Base-by-base conservation (phyloP, 495 filamentous ascomycete species). In the Aspergillus funiculosus region DNA sequence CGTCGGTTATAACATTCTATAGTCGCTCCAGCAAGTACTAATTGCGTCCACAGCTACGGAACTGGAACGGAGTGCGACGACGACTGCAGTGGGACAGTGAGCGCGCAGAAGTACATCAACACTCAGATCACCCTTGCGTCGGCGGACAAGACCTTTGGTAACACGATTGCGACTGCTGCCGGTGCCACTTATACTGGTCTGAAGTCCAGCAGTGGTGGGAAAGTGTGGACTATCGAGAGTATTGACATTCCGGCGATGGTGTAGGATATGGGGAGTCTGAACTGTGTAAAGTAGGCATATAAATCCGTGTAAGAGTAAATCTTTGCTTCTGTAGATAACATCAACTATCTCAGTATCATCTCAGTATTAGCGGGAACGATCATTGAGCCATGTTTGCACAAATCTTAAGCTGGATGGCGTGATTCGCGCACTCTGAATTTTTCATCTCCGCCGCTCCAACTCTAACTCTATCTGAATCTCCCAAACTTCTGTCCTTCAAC, bases 51-150 rank as follows among this genome's bases (percentile, higher is more conserved):
- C 42, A 64, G 65, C 17, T 67, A 63, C 29, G 65, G 66, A 6
- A 68, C 63, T 8, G 64, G 63, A 21, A 67, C 63, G 14, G 63
- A 68, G 44, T 68, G 67, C 31, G 44, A 67, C 30, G 24, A 43
- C 10, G 43, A 44, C 36, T 70, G 64, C 56, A 63, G 58, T 0
- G 61, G 63, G 13, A 66, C 66, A 10, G 52, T 64, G 19, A 57
- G 54, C 13, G 35, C 55, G 0, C 66, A 70, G 50, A 27, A 59
- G 32, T 68, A 69, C 46, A 17, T 62, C 39, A 58, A 62, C 48
- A 68, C 66, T 2, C 43, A 45, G 11, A 64, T 68, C 45, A 69
- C 59, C 9, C 55, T 69, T 8, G 59, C 54, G 2, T 45, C 48
- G 1, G 59, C 59, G 17, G 66, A 69, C 26, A 43, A 50, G 14